Conservation (phyloP, 768 basidiomycete genomes). For the Omphalotus guepiniiformis region DNA sequence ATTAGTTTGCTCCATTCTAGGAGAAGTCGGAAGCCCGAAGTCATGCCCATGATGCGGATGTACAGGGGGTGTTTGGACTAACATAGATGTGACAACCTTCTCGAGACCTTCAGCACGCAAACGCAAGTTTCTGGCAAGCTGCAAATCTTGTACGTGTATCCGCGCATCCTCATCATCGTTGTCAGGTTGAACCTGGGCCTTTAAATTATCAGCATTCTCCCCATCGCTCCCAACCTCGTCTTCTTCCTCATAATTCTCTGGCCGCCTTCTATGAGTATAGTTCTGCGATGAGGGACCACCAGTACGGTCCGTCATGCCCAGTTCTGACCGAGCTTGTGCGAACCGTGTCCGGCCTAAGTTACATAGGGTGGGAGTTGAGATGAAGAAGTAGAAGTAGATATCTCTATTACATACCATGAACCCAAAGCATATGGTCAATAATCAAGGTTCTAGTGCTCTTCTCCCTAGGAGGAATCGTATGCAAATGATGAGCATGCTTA, state of each 20-base stretch:
- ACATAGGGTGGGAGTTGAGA: neutral
- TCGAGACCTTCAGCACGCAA: slow-evolving; percentile 79
- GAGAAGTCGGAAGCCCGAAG: slow-evolving; percentile 45
- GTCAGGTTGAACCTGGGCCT: slow-evolving; percentile 43
- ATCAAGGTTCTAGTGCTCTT: slow-evolving; percentile 88
- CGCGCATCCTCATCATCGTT: slow-evolving; percentile 58
- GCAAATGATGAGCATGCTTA: slow-evolving; percentile 84
- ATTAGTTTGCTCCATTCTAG: slow-evolving; percentile 31
- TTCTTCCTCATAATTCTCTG: slow-evolving; percentile 76
- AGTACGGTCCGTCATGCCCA: slow-evolving; percentile 81
- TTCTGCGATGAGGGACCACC: slow-evolving; percentile 61
- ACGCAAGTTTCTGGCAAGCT: slow-evolving; percentile 58
- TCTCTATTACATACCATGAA: slow-evolving; percentile 43
- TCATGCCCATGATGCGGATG: slow-evolving; percentile 56
- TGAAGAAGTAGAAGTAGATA: neutral
- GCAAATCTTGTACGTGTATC: slow-evolving; percentile 53
- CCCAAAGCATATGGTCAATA: slow-evolving; percentile 86
- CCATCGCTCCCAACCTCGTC: slow-evolving; percentile 64
- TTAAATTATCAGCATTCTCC: slow-evolving; percentile 50
- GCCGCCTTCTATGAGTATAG: slow-evolving; percentile 59
- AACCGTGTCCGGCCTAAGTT: slow-evolving; percentile 75
- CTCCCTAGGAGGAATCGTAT: slow-evolving; percentile 81
- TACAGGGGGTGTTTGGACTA: slow-evolving; percentile 69
- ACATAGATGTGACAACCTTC: slow-evolving; percentile 78
- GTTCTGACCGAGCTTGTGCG: slow-evolving; percentile 78